These are phyloP conservation scores for Trichoderma harzianum DNA, from an alignment of 2,329 filamentous ascomycete species.

Conservation along the genomic window DNA sequence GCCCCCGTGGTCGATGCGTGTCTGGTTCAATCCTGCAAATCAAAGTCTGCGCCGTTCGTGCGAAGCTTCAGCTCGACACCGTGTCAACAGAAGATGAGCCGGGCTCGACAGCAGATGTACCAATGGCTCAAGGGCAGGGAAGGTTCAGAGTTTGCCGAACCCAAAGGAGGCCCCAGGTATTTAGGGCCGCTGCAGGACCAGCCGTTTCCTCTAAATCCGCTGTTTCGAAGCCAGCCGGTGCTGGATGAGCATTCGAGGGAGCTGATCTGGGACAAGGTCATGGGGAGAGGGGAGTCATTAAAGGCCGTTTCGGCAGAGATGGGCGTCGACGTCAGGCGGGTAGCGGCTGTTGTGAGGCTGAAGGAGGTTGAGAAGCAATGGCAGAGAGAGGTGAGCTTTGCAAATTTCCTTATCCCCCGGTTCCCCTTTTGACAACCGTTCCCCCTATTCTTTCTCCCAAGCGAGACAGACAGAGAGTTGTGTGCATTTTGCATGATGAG, in stretches of 20 bases:
- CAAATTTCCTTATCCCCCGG: neutral
- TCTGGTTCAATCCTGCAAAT: slow-evolving; percentile 4
- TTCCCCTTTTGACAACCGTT: neutral
- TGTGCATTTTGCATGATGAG: slow-evolving; percentile 46
- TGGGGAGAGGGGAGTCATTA: slow-evolving; percentile 62
- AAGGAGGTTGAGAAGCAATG: slow-evolving; percentile 83
- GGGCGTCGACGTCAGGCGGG: slow-evolving; percentile 75
- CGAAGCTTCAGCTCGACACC: slow-evolving; percentile 41
- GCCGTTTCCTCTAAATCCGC: slow-evolving; percentile 72
- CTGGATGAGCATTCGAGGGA: slow-evolving; percentile 71
- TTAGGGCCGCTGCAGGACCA: slow-evolving; percentile 38
- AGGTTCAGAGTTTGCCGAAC: slow-evolving; percentile 27
- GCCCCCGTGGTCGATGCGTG: slow-evolving; percentile 30
- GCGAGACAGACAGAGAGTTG: neutral
- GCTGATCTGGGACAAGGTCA: slow-evolving; percentile 68
- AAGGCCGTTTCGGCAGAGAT: slow-evolving; percentile 74
- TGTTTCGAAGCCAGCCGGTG: slow-evolving; percentile 69
- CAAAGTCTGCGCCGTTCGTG: slow-evolving; percentile 23
- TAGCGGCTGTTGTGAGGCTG: slow-evolving; percentile 80
- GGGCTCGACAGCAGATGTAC: slow-evolving; percentile 37
- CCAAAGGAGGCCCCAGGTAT: slow-evolving; percentile 34
- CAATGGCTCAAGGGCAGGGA: slow-evolving; percentile 35
- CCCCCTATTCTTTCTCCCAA: slow-evolving; percentile 19
- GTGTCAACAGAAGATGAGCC: slow-evolving; percentile 37
- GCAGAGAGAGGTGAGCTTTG: slow-evolving; percentile 65